Evolutionary conservation across 192 early-diverging fungal species (phyloP).

Genomic region (Paraglomus brasilianum): DNA sequence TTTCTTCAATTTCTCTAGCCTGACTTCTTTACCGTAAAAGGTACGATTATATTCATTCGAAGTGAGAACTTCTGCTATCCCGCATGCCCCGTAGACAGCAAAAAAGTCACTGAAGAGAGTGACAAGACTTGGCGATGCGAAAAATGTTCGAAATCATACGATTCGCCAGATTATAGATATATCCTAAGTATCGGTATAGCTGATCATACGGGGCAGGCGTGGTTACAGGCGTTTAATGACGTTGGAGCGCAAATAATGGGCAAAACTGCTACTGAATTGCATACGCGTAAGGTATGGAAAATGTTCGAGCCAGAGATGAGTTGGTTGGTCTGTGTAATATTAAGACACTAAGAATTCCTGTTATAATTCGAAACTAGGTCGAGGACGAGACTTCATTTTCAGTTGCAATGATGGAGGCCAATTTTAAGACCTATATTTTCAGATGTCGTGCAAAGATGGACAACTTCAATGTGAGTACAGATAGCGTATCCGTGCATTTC

Average conservation of each 20-base stretch:
- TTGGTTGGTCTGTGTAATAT: too few species aligned
- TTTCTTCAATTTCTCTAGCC: constrained; percentile 34
- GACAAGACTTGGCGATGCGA: constrained; percentile 84
- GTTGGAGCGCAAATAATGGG: constrained; percentile 66
- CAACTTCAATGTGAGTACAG: constrained; percentile 64
- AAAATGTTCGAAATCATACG: constrained; percentile 73
- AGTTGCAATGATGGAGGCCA: constrained; percentile 47
- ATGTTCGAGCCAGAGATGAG: too few species aligned
- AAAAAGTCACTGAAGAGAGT: constrained; percentile 77
- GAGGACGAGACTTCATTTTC: constrained; percentile 53
- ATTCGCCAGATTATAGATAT: constrained; percentile 80
- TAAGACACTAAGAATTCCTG: background rate
- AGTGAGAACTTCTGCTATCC: constrained; percentile 75
- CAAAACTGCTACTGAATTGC: constrained; percentile 66
- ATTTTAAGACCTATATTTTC: constrained; percentile 72
- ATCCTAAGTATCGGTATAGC: constrained; percentile 66
- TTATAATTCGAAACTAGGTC: constrained; percentile 32
- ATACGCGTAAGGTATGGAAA: constrained; percentile 52
- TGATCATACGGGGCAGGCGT: constrained; percentile 80
- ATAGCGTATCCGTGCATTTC: background rate
- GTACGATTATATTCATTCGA: constrained; percentile 72
- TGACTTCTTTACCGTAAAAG: constrained; percentile 75
- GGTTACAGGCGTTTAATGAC: constrained; percentile 89
- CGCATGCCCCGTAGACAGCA: constrained; percentile 77
- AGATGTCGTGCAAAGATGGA: constrained; percentile 80